Evolutionary conservation across 306 rosid genomes (phyloP).

Genomic region (Castanea crenata): DNA sequence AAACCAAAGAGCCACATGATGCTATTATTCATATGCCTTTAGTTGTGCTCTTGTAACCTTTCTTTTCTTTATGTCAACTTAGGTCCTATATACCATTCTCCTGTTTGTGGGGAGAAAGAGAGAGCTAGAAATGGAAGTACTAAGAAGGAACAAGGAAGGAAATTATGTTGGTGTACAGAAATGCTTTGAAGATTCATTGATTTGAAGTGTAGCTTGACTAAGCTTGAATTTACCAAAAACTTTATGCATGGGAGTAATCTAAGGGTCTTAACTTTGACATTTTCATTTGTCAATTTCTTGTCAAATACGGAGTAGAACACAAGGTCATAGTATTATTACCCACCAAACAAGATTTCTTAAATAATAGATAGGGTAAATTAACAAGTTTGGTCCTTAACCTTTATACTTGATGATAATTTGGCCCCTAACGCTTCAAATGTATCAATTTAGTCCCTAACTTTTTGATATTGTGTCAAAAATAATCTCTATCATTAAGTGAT

Average conservation of each 20-base stretch:
- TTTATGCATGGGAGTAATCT: not conserved
- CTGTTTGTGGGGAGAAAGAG: not conserved
- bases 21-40: no score
- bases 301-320: no score
- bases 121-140: not conserved
- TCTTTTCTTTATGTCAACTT: not conserved
- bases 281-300: not conserved
- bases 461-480: no score
- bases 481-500: no score
- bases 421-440: no score
- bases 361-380: no score
- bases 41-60: not conserved
- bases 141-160: not conserved
- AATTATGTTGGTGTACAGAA: not conserved
- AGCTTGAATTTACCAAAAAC: not conserved
- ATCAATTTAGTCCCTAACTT: no score
- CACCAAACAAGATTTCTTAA: no score
- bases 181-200: conserved; percentile 4
- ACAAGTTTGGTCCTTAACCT: no score
- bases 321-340: no score
- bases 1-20: conserved; percentile 15
- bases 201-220: conserved; percentile 2
- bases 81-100: not conserved
- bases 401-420: no score
- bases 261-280: not conserved